Conservation (phyloP, 495 filamentous ascomycete genomes). For the Aspergillus homomorphus region DNA sequence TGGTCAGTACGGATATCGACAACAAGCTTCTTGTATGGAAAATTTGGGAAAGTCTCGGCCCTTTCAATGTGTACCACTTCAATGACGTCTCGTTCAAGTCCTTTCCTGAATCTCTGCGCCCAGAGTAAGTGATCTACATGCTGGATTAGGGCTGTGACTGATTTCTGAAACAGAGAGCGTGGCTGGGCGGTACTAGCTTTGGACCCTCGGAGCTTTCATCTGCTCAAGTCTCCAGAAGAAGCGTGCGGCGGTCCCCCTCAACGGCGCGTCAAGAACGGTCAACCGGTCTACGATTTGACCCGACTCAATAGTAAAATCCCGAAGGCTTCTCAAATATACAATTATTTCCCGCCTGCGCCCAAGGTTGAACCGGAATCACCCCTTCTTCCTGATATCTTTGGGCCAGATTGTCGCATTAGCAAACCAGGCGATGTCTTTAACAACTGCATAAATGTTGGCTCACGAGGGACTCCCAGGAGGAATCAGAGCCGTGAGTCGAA, state of each 20-base stretch:
- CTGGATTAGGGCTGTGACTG: not conserved
- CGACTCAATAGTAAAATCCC: conserved; percentile 22
- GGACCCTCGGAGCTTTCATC: conserved; percentile 46
- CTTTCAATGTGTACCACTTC: conserved; percentile 30
- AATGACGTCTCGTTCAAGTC: conserved; percentile 21
- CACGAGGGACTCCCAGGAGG: not conserved
- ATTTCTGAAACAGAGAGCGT: conserved; percentile 23
- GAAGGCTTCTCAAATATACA: conserved; percentile 30
- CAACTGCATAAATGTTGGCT: not conserved
- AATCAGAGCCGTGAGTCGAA: not conserved
- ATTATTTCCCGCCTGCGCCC: conserved; percentile 24
- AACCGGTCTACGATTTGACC: conserved; percentile 32
- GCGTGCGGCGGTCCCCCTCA: conserved; percentile 45
- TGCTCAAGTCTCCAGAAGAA: conserved; percentile 29
- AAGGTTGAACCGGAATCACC: conserved; percentile 22
- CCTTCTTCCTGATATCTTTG: conserved; percentile 32
- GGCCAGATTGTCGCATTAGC: conserved; percentile 25
- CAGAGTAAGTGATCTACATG: conserved; percentile 20
- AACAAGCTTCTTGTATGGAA: conserved; percentile 65
- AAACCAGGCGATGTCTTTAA: not conserved
- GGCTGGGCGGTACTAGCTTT: conserved; percentile 53
- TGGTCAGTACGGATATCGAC: conserved; percentile 72
- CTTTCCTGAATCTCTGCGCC: conserved; percentile 15
- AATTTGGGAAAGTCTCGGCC: conserved; percentile 50
- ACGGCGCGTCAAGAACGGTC: conserved; percentile 14